Percentiles rank a stretch among this genome's conserved stretches.
phyloP scores from a whole-genome alignment of 768 basidiomycete genomes.

The Dioszegia aurantiaca region DNA sequence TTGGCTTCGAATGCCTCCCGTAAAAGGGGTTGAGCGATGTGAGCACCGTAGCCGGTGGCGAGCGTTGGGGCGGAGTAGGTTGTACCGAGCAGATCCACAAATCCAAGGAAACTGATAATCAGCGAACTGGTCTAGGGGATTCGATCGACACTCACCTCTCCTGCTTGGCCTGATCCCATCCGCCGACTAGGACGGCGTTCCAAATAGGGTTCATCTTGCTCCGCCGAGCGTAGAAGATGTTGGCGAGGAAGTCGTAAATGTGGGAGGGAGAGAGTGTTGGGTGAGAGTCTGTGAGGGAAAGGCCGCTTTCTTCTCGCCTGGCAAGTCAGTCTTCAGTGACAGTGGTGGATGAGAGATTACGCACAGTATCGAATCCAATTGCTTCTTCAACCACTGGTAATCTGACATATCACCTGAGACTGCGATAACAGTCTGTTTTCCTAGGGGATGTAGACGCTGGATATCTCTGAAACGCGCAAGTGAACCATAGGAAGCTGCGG shows the following conservation, averaged over 20 bases:
- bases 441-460: conserved; percentile 79
- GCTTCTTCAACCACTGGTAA: conserved; percentile 83
- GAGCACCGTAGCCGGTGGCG: conserved; percentile 89
- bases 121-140: not conserved
- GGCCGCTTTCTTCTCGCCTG: conserved; percentile 59
- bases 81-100: conserved; percentile 92
- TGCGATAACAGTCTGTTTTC: conserved; percentile 78
- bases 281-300: conserved; percentile 67
- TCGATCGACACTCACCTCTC: conserved; percentile 57
- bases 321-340: not conserved
- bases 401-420: conserved; percentile 97
- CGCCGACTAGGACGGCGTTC: conserved; percentile 91
- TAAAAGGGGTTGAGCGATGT: conserved; percentile 88
- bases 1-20: conserved; percentile 83
- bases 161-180: conserved; percentile 72
- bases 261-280: conserved; percentile 80
- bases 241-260: conserved; percentile 86
- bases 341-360: conserved; percentile 15
- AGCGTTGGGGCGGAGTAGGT: conserved; percentile 90
- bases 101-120: conserved; percentile 75
- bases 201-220: conserved; percentile 89
- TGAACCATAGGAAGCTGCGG: conserved; percentile 86
- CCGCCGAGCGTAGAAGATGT: conserved; percentile 84
- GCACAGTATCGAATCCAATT: conserved; percentile 71
- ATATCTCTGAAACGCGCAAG: conserved; percentile 95